phyloP scores from a whole-genome alignment of 495 filamentous ascomycete genomes.

The Penicillium riverlandense region DNA sequence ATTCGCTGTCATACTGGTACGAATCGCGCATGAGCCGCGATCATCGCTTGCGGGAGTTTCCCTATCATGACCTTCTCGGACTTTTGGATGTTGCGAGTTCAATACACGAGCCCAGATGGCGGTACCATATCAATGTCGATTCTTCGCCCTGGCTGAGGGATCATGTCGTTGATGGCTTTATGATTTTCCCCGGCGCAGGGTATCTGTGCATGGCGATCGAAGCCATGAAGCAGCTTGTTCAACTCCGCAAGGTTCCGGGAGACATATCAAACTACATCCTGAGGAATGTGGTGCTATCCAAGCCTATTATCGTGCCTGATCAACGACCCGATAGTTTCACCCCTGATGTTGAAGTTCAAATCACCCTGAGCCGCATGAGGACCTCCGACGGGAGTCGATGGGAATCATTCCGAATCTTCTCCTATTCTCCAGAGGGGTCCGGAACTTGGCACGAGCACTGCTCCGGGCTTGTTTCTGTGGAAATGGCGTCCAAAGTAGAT shows the following conservation, averaged over 20 bases:
- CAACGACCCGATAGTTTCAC: no score
- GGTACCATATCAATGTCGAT: conserved; percentile 14
- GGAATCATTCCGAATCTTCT: no score
- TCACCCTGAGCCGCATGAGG: no score
- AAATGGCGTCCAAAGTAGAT: no score
- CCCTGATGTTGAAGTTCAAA: no score
- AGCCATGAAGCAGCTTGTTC: not conserved
- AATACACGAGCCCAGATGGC: conserved; percentile 27
- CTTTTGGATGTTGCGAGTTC: conserved; percentile 23
- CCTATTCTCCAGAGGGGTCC: no score
- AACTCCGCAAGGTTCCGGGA: not conserved
- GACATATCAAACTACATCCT: no score
- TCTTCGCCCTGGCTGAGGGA: conserved; percentile 7
- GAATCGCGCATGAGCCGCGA: conserved; percentile 32
- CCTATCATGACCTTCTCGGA: conserved; percentile 35
- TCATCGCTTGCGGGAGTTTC: conserved; percentile 36
- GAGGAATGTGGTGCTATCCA: no score
- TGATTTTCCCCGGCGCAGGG: conserved; percentile 23
- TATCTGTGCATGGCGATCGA: conserved; percentile 23
- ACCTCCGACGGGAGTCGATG: no score
- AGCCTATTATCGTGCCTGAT: no score
- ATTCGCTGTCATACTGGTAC: conserved; percentile 31
- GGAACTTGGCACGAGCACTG: no score
- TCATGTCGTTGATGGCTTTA: conserved; percentile 11
- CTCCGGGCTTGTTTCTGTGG: no score